Evolutionary conservation across 2,329 filamentous ascomycete genomes (phyloP), one percentile per base, ranked within the genome.

Genomic region (Arthrobotrys entomopaga): DNA sequence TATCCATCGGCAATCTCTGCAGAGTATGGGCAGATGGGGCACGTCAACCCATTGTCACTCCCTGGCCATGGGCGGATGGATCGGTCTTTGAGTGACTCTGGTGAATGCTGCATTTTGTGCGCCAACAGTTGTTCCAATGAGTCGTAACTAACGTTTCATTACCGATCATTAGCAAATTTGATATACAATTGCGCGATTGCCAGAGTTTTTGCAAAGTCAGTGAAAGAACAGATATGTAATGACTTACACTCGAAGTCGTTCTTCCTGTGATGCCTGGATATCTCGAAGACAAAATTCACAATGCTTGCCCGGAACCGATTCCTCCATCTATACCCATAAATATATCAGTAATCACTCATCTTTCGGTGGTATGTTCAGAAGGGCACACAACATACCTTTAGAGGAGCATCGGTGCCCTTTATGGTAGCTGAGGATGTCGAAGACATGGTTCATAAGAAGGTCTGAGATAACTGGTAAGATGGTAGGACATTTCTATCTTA

Each of bases 281-380:
- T 70, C 65, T 22, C 58, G 65, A n/a, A 70, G 34, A 26, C 58
- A 64, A 20, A 70, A 49, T 38, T 69, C 65, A 20, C 65, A 70
- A 13, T 70, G 58, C 40, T 20, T 10, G 11, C 26, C 22, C n/a
- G 29, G 29, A 34, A 34, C 29, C 29, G 29, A 34, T 34, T 34
- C 6, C 29, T 34, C 29, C 29, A 34, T 34, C 29, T 34, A 10
- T 8, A 10, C 6, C 6, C 29, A 34, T 34, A 8, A 34, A 34
- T 7, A 34, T 34, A 34, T 34, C 10, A 34, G 29, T 6, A 8
- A 34, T 34, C 29, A 34, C 29, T 34, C 29, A 34, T 34, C 3
- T 8, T 34, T 34, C 1, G 29, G 5, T 10, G 7, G 29, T 34
- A 7, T 34, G 29, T 8, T 34, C 29, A 34, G 10, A 2, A 34